Evolutionary conservation across 1,284 basidiomycete genomes (phyloP), one percentile per base, ranked within the genome.

Genomic region (Agroathelia rolfsii): DNA sequence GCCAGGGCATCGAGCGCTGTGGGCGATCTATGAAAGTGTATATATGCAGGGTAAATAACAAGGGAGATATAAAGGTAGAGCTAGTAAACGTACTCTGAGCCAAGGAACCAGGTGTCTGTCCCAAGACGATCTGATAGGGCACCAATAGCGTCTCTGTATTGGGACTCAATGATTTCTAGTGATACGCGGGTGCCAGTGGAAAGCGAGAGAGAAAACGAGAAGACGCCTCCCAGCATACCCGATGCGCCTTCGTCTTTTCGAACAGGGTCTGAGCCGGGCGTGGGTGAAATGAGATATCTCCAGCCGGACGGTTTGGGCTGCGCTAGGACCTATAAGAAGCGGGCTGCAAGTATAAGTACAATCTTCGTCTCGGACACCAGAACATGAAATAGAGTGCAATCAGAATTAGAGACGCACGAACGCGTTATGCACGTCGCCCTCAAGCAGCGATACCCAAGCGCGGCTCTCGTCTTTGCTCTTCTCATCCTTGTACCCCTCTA

Each of bases 1-100:
- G 70, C 59, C 26, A 85, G 69, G 2, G 83, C 83, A 49, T 87
- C 83, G 8, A 87, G 66, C 1, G 76, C 68, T 3, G 83, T 87
- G 10, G 84, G 78, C 17, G 61, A 59, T 28, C 82, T 82, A 40
- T 25, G 12, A 43, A 30, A 29, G 28, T 37, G 20, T 24, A 27
- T 18, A 22, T 16, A 19, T 22, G 32, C 14, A 35, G 24, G n/a
- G 25, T 44, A 35, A 30, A 43, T 36, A 1, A 30, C 18, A 30
- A 40, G 12, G 24, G 12, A 7, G 24, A 6, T 20, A 18, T 6
- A 4, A 22, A n/a, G 35, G 18, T 37, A 9, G 33, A 12, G 30
- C 30, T 24, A 29, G 3, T n/a, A 22, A 5, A 62, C 76, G 38
- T 50, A 85, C 84, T 55, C 56, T 12, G 82, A 86, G 22, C 66